A percentile compares a stretch with the other conserved stretches of the same genome.
phyloP scores from a whole-genome alignment of 345 rosid genomes.

The Hypericum androsaemum region DNA sequence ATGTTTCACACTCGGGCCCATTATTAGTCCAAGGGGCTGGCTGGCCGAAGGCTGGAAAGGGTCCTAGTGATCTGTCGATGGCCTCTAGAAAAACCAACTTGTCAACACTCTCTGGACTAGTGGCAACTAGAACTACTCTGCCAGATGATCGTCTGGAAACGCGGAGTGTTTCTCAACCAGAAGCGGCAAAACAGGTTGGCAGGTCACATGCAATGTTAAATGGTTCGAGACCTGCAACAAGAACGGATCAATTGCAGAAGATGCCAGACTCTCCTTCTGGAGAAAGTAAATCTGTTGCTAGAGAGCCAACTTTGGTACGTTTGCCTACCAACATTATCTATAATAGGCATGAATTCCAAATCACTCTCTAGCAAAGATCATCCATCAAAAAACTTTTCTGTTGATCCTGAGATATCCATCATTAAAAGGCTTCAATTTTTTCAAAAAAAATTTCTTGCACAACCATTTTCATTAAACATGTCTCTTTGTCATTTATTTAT shows the following conservation, averaged over 20 bases:
- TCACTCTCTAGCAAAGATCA: too few relatives aligned
- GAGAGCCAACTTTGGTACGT: slow-evolving; percentile 39
- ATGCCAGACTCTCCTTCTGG: slow-evolving; percentile 27
- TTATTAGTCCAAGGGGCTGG: slow-evolving; percentile 24
- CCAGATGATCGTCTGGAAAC: slow-evolving; percentile 28
- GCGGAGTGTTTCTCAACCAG: slow-evolving; percentile 20
- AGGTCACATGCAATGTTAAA: slow-evolving; percentile 21
- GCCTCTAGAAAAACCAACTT: slow-evolving; percentile 26
- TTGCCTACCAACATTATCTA: slow-evolving; percentile 1
- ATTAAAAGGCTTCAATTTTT: neutral
- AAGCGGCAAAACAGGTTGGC: slow-evolving; percentile 18
- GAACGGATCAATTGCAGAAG: slow-evolving; percentile 24
- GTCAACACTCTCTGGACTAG: slow-evolving; percentile 37
- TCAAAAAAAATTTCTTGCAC: too few relatives aligned
- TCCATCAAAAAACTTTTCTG: too few relatives aligned
- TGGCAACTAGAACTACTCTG: slow-evolving; percentile 31
- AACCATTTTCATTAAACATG: too few relatives aligned
- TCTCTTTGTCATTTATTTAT: too few relatives aligned
- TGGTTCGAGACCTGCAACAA: slow-evolving; percentile 18
- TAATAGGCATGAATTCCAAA: neutral
- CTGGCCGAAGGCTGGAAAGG: slow-evolving; percentile 29
- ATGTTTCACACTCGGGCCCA: slow-evolving; percentile 56
- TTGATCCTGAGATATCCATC: too few relatives aligned
- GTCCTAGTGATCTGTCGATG: slow-evolving; percentile 19
- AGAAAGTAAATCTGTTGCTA: slow-evolving; percentile 14